A percentile compares a stretch with the other conserved stretches of the same genome.
Conservation (phyloP, 108 stramenopile genomes). For the Epipyxis sp. region DNA sequence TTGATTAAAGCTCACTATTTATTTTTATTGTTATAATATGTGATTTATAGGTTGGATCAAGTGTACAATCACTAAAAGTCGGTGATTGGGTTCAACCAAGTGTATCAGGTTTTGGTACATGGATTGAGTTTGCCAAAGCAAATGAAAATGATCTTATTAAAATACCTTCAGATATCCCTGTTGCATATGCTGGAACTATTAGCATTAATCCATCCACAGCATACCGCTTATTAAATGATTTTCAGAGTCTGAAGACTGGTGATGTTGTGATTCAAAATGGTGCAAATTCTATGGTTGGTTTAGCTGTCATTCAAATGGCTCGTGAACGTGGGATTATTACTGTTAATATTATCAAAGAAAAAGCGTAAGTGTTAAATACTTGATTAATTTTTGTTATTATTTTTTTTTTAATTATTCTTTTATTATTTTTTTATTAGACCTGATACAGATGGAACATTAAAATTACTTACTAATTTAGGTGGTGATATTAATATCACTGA, state of each 20-base stretch:
- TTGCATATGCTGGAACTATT: slow-evolving; percentile 47
- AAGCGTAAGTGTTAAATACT: slow-evolving; percentile 29
- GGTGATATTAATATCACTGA: slow-evolving; percentile 43
- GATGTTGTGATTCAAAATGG: slow-evolving; percentile 51
- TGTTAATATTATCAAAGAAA: slow-evolving; percentile 44
- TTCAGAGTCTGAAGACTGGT: slow-evolving; percentile 42
- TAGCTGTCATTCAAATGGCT: slow-evolving; percentile 50
- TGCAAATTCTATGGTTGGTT: slow-evolving; percentile 49
- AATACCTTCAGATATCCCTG: slow-evolving; percentile 46
- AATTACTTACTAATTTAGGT: slow-evolving; percentile 45
- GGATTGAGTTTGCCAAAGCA: slow-evolving; percentile 43
- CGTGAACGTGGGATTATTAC: slow-evolving; percentile 46
- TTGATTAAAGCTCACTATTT: no score
- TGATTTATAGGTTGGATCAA: no score
- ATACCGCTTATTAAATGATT: slow-evolving; percentile 50
- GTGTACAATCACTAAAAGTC: slow-evolving; percentile 34
- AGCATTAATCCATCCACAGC: slow-evolving; percentile 51
- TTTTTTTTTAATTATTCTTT: neutral
- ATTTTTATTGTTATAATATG: no score
- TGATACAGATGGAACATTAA: slow-evolving; percentile 38
- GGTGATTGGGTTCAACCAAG: slow-evolving; percentile 54
- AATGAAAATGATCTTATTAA: slow-evolving; percentile 42
- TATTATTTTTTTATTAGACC: slow-evolving; percentile 35
- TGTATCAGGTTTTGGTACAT: slow-evolving; percentile 37
- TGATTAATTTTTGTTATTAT: neutral